Conservation (phyloP, 495 filamentous ascomycete species). For the Cercophora samala region DNA sequence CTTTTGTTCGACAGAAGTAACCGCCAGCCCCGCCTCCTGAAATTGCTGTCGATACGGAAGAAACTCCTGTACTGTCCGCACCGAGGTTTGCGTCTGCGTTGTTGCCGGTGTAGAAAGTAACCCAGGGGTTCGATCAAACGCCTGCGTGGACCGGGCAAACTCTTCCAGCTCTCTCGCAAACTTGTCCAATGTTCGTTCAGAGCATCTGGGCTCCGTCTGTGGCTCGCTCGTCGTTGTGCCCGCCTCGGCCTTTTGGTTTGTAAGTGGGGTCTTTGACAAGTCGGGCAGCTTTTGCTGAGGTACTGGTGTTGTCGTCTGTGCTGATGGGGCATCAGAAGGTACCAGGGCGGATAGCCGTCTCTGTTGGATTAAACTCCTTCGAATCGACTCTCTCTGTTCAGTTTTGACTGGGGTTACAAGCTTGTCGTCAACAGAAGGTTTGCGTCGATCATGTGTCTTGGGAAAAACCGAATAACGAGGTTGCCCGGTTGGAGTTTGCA, state of each 20-base stretch:
- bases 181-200: constrained; percentile 34
- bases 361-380: constrained; percentile 39
- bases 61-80: constrained; percentile 45
- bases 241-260: too few relatives aligned
- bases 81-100: constrained; percentile 34
- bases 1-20: constrained; percentile 47
- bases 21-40: constrained; percentile 45
- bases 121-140: constrained; percentile 24
- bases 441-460: constrained; percentile 8
- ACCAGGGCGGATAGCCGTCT: constrained; percentile 34
- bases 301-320: background rate
- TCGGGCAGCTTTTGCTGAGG: background rate
- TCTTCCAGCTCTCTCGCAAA: constrained; percentile 44
- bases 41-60: constrained; percentile 47
- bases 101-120: constrained; percentile 30
- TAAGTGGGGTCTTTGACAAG: background rate
- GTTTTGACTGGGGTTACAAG: constrained; percentile 32
- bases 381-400: constrained; percentile 36
- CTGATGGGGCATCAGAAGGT: constrained; percentile 17
- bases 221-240: background rate
- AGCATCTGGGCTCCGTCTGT: constrained; percentile 32
- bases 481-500: constrained; percentile 5
- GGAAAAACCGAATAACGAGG: constrained; percentile 24
- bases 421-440: constrained; percentile 17
- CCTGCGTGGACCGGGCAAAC: constrained; percentile 34